Base-by-base conservation (phyloP, 225 moss, liverwort and hornwort genomes). In the Thuidium tamariscinum region DNA sequence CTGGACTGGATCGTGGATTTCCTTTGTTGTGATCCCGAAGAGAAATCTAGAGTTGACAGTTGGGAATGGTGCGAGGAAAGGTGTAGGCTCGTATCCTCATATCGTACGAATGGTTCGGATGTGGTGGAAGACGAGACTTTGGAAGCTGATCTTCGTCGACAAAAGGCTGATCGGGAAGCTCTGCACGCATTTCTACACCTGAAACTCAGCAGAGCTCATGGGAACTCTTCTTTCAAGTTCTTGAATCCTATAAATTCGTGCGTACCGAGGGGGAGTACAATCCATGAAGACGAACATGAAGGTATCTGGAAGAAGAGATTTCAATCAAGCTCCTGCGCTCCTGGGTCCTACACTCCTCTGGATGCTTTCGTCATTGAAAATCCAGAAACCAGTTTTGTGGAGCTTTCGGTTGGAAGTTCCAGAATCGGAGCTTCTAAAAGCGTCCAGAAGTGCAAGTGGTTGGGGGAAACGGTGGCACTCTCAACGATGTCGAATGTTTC, bases 261-360 rank as follows among this genome's bases (percentile, higher is more conserved):
- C 2, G 15, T 36, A 9, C 4, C 1, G 14, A 32, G 29, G 39
- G 1, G 0, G 16, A 57, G 13, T 39, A 15, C 2, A 3, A 32
- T 5, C 1, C 23, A 51, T 79, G 72, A 41, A 79, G 20, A 30
- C 20, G 30, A 70, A 41, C 39, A 86, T 23, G 82, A 75, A 68
- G 16, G 16, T 2, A 23, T 63, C 11, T 85, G 49, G 60, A 74
- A 7, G 60, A 73, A 77, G 67, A 69, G 68, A 81, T 20, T 89
- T 2, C 41, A 34, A 49, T 16, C 80, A 48, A 14, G 55, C 22
- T 79, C 63, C 20, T 32, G 30, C 11, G 7, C 48, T 30, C 74
- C 74, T 20, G 49, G 74, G 12, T 74, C 49, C 12, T 74, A 74
- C 46, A 10, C 36, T 18, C 16, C 37, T n/a, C 36, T 49, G 29